These are phyloP conservation scores for Colletotrichum orbiculare DNA, from an alignment of 2,329 filamentous ascomycete genomes.

Conservation along the genomic window DNA sequence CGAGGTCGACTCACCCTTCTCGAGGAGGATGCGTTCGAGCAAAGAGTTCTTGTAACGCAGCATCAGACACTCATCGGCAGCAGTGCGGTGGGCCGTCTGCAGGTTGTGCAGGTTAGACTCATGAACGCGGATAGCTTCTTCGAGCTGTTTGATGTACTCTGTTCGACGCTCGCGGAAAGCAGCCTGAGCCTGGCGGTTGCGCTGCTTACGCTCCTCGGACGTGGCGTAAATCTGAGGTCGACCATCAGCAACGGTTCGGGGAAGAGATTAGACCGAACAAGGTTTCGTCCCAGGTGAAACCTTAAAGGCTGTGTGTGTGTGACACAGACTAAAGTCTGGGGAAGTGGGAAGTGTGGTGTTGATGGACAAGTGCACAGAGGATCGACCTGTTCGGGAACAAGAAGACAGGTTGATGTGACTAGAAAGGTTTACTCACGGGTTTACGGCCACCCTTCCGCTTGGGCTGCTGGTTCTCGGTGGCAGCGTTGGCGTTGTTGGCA, in stretches of 20 bases:
- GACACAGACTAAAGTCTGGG: conserved; percentile 27
- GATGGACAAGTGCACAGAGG: conserved; percentile 5
- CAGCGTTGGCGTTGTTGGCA: conserved; percentile 43
- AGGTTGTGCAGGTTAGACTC: conserved; percentile 93
- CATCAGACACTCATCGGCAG: conserved; percentile 97
- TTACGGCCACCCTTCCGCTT: conserved; percentile 98
- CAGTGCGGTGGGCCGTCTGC: conserved; percentile 92
- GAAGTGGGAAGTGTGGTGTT: conserved; percentile 31
- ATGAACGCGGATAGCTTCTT: conserved; percentile 96
- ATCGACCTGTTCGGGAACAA: background rate
- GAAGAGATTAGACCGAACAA: conserved; percentile 30
- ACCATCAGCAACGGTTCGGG: conserved; percentile 35
- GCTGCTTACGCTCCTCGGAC: conserved; percentile 97
- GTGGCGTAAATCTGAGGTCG: conserved; percentile 89
- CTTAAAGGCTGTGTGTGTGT: conserved; percentile 12
- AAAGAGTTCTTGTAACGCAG: conserved; percentile 98
- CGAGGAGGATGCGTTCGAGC: conserved; percentile 91
- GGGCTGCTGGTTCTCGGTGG: conserved; percentile 72
- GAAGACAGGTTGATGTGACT: conserved; percentile 37
- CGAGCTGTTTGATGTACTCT: conserved; percentile 99
- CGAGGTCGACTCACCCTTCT: conserved; percentile 76
- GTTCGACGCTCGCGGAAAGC: conserved; percentile 96
- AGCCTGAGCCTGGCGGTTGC: conserved; percentile 96
- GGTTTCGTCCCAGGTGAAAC: conserved; percentile 26
- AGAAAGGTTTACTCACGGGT: conserved; percentile 77